Percentiles rank a stretch among this genome's conserved stretches.
These are phyloP conservation scores for Citrus cavaleriei DNA, from an alignment of 345 rosid species.

Conservation along the genomic window DNA sequence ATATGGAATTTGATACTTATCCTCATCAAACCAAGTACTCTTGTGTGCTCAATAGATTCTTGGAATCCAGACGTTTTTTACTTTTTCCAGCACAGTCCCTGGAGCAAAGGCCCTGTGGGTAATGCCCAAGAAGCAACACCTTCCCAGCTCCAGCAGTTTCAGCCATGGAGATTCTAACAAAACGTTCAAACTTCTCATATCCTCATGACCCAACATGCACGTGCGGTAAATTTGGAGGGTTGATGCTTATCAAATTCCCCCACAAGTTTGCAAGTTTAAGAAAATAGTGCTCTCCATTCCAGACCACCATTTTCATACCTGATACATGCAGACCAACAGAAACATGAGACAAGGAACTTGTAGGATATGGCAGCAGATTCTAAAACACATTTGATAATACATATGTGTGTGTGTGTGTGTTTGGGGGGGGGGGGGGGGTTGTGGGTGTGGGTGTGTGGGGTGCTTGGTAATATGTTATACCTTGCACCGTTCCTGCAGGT, in stretches of 20 bases:
- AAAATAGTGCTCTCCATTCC: constrained; percentile 63
- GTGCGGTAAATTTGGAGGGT: constrained; percentile 55
- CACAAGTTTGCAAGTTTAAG: constrained; percentile 72
- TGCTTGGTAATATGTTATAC: constrained; percentile 30
- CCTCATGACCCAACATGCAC: constrained; percentile 19
- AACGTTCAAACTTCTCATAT: not conserved
- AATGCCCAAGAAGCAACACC: constrained; percentile 7
- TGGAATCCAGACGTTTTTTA: not conserved
- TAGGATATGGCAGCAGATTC: not conserved
- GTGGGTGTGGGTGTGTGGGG: no score
- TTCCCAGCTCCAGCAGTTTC: not conserved
- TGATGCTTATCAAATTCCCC: constrained; percentile 58
- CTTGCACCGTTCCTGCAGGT: constrained; percentile 42
- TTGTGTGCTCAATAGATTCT: constrained; percentile 1
- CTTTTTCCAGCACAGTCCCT: not conserved
- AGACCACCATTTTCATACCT: constrained; percentile 60
- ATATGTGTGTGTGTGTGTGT: no score
- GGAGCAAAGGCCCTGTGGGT: not conserved
- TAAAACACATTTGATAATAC: not conserved
- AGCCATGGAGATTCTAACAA: not conserved
- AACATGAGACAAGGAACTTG: not conserved
- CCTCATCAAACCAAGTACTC: not conserved
- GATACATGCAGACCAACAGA: constrained; percentile 20
- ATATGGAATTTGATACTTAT: not conserved
- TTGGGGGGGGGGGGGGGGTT: no score